A percentile compares a stretch with the other conserved stretches of the same genome.
phyloP scores from a whole-genome alignment of 176 grass and related monocot species.

The Secale cereale region DNA sequence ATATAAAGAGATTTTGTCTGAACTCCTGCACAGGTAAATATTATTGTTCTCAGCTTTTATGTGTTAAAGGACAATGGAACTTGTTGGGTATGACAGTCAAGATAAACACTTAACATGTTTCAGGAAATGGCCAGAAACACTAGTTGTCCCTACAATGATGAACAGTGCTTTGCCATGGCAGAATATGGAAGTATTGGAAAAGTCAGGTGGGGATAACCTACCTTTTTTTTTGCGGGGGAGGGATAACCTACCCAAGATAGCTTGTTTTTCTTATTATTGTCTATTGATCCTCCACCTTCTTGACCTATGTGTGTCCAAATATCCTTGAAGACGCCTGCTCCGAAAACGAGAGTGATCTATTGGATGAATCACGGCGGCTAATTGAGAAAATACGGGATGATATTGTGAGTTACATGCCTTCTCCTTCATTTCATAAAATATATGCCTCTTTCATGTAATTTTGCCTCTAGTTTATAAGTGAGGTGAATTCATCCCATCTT shows the following conservation, averaged over 20 bases:
- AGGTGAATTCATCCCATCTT: not conserved
- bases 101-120: not conserved
- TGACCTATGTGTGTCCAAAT: slow-evolving; percentile 3
- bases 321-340: not conserved
- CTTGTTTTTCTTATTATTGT: not conserved
- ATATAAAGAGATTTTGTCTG: slow-evolving; percentile 42
- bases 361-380: not conserved
- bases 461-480: not conserved
- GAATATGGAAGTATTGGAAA: not conserved
- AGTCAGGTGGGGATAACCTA: slow-evolving; percentile 5
- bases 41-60: not conserved
- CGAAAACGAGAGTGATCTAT: not conserved
- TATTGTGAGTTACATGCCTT: slow-evolving; percentile 5
- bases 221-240: no score
- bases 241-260: not conserved
- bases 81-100: not conserved
- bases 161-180: not conserved
- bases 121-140: slow-evolving; percentile 24
- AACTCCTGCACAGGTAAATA: slow-evolving; percentile 39
- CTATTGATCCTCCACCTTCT: not conserved
- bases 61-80: not conserved
- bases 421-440: not conserved
- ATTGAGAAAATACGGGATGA: not conserved
- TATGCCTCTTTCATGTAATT: not conserved
- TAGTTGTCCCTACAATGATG: not conserved